These are phyloP conservation scores for Zymoseptoria crescenta DNA, from an alignment of 2,329 filamentous ascomycete species.

Conservation along the genomic window DNA sequence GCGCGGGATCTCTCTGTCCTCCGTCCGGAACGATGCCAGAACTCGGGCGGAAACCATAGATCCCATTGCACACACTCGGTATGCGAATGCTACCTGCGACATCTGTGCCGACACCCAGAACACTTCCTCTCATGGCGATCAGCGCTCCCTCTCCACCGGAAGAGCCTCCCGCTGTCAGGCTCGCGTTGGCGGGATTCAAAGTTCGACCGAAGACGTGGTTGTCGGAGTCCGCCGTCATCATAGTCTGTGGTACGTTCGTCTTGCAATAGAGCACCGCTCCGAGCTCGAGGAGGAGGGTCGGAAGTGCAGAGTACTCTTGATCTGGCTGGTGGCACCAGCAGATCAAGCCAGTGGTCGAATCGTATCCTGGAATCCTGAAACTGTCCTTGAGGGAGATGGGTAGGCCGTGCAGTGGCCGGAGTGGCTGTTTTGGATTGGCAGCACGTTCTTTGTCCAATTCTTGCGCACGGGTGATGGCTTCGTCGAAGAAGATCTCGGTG, in stretches of 20 bases:
- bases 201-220: conserved; percentile 38
- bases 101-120: conserved; percentile 57
- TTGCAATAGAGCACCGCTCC: conserved; percentile 47
- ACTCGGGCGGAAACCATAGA: conserved; percentile 23
- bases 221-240: conserved; percentile 22
- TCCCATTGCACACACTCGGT: conserved; percentile 65
- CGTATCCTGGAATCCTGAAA: conserved; percentile 7
- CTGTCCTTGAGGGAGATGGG: conserved; percentile 49
- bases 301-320: conserved; percentile 33
- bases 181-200: conserved; percentile 55
- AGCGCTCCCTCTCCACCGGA: conserved; percentile 59
- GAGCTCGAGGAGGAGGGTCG: conserved; percentile 36
- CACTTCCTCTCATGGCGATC: conserved; percentile 50
- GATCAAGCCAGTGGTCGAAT: conserved; percentile 5
- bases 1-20: conserved; percentile 32
- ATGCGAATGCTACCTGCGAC: conserved; percentile 62
- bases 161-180: conserved; percentile 55
- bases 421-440: conserved; percentile 6
- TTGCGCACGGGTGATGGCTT: conserved; percentile 19
- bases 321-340: conserved; percentile 21
- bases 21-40: conserved; percentile 11
- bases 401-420: conserved; percentile 39
- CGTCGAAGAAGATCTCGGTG: conserved; percentile 40
- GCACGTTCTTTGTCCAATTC: conserved; percentile 18
- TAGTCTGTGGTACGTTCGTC: conserved; percentile 49